These are phyloP conservation scores for Parastagonospora nodorum DNA, from an alignment of 2,329 filamentous ascomycete species.

Conservation along the genomic window DNA sequence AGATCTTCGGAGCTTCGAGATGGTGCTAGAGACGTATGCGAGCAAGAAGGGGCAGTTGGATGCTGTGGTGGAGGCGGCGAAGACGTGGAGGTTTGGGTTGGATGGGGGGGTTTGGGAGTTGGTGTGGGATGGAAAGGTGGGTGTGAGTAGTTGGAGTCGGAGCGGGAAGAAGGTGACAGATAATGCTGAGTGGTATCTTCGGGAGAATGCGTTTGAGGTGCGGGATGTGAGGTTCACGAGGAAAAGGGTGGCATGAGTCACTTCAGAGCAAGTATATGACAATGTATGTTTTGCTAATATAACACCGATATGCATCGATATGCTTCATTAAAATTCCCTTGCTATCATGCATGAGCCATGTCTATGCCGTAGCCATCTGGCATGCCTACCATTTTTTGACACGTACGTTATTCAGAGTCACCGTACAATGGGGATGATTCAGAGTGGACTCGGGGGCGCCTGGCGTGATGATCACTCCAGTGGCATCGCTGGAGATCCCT, in stretches of 20 bases:
- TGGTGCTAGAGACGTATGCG: slow-evolving; percentile 34
- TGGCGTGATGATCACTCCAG: no score
- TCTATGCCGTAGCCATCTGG: no score
- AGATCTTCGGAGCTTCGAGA: slow-evolving; percentile 22
- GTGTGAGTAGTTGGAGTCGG: slow-evolving; percentile 14
- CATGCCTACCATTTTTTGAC: no score
- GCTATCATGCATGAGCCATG: no score
- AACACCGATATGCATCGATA: background rate
- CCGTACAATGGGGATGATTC: no score
- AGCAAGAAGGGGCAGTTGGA: slow-evolving; percentile 32
- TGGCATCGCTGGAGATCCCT: no score
- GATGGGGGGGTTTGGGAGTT: slow-evolving; percentile 13
- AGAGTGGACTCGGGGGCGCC: no score
- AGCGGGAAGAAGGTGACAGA: background rate
- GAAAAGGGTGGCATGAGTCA: background rate
- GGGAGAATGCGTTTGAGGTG: background rate
- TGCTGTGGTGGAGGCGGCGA: slow-evolving; percentile 30
- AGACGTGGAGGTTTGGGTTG: slow-evolving; percentile 35
- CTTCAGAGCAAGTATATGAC: no score
- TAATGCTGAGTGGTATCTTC: background rate
- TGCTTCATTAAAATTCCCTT: background rate
- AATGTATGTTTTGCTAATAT: background rate
- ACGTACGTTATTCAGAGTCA: no score
- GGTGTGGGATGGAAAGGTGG: slow-evolving; percentile 30
- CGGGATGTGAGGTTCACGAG: background rate